Conservation (phyloP, 768 basidiomycete species). For the Neoboletus brunneissimus region DNA sequence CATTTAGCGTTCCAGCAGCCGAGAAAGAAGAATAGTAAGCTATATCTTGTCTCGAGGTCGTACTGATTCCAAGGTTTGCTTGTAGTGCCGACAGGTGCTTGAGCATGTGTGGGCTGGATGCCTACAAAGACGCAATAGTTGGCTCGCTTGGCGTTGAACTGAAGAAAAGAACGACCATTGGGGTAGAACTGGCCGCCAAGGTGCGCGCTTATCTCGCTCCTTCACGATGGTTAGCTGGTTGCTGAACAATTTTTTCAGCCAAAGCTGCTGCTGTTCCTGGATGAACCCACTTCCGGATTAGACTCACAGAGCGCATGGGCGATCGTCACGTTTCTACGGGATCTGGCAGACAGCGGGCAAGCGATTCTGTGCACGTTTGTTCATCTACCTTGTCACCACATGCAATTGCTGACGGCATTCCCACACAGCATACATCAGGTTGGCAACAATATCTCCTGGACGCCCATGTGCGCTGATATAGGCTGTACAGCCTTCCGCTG, state of each 20-base stretch:
- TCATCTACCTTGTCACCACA: not conserved
- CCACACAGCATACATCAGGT: slow-evolving; percentile 41
- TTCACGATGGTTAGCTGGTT: not conserved
- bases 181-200: slow-evolving; percentile 84
- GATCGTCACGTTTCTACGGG: slow-evolving; percentile 69
- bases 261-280: slow-evolving; percentile 76
- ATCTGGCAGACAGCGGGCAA: slow-evolving; percentile 78
- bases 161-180: slow-evolving; percentile 81
- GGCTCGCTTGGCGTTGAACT: slow-evolving; percentile 68
- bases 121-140: slow-evolving; percentile 64
- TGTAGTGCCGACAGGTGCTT: slow-evolving; percentile 55
- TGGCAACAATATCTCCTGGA: not conserved
- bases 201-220: slow-evolving; percentile 3
- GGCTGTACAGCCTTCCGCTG: slow-evolving; percentile 61
- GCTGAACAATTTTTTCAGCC: slow-evolving; percentile 41
- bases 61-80: not conserved
- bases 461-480: not conserved
- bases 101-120: slow-evolving; percentile 62
- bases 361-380: slow-evolving; percentile 86
- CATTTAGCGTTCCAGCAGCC: slow-evolving; percentile 52
- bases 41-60: not conserved
- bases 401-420: not conserved
- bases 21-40: slow-evolving; percentile 83
- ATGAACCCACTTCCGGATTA: slow-evolving; percentile 86
- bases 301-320: slow-evolving; percentile 88